These are phyloP conservation scores for Solanum paucissectum DNA, from an alignment of 257 asterid genomes.

Conservation along the genomic window DNA sequence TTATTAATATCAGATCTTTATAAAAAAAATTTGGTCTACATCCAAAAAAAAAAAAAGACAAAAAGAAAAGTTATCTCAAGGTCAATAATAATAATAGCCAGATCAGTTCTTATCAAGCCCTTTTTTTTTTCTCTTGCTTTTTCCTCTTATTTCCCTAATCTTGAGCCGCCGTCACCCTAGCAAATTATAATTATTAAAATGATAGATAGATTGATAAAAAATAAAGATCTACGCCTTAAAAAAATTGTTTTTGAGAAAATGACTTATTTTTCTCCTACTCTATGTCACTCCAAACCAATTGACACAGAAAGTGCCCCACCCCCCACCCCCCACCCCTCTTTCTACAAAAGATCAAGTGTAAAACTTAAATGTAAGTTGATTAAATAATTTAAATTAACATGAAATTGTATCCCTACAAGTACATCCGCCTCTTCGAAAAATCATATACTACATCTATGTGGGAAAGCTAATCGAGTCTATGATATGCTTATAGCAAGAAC, in stretches of 20 bases:
- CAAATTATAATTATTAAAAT: not conserved
- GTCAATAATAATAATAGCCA: not conserved
- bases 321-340: fast-evolving
- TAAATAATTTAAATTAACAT: not conserved
- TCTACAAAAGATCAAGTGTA: not conserved
- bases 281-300: not conserved
- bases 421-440: not conserved
- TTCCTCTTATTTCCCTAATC: not conserved
- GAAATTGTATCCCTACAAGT: not conserved
- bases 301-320: not conserved
- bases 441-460: not conserved
- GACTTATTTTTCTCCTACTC: no score
- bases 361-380: not conserved
- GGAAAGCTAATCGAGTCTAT: not conserved
- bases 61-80: no score
- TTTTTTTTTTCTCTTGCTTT: not conserved
- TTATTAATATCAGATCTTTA: not conserved
- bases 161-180: not conserved
- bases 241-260: no score
- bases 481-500: not conserved
- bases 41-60: not conserved
- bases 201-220: not conserved
- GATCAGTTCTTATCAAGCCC: not conserved
- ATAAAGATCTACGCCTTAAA: not conserved
- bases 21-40: not conserved